Base-by-base conservation (phyloP, 768 basidiomycete species). In the Dentipellis sp. region DNA sequence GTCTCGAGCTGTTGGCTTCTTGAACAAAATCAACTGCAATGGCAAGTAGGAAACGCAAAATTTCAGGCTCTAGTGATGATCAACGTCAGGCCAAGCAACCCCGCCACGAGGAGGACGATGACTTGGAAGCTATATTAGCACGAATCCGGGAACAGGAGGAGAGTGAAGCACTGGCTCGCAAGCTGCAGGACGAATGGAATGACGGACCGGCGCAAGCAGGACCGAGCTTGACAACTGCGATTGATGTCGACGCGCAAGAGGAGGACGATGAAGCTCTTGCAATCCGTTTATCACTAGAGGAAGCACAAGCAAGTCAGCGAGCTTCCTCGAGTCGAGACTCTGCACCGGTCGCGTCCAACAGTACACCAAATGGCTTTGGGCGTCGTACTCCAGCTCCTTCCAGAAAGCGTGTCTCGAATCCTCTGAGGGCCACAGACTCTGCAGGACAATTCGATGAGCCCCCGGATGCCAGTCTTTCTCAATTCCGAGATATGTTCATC, bases 71-170 rank as follows among this genome's bases (percentile, higher is more conserved):
- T 42, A 19, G 40, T 14, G 40, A 42, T 42, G 14, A 42, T 8
- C 19, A 19, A 42, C 40, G 40, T 42, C 40, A 42, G 29, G 3
- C 40, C 4, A 42, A 42, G 40, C 40, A 19, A 42, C 19, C 40
- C 19, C 14, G 14, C 40, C 14, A 42, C 40, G 70, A 72, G 58
- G 68, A 74, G 34, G 73, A 74, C 22, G 72, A 72, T 19, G 72
- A 75, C 46, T 57, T 77, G n/a, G 67, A 70, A 50, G 64, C 60
- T 6, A 70, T 77, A 22, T 66, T 78, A 14, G 67, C 68, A 2
- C 71, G 68, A 45, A 75, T 76, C n/a, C 67, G 72, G 58, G 69
- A 72, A 23, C 73, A 74, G 42, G 74, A 77, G 62, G 71, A 72
- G 53, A 75, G 70, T 53, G 76, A 76, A 65, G 69, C 64, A 6